phyloP scores from a whole-genome alignment of 1,139 yeast species.

The Pichia sp. region DNA sequence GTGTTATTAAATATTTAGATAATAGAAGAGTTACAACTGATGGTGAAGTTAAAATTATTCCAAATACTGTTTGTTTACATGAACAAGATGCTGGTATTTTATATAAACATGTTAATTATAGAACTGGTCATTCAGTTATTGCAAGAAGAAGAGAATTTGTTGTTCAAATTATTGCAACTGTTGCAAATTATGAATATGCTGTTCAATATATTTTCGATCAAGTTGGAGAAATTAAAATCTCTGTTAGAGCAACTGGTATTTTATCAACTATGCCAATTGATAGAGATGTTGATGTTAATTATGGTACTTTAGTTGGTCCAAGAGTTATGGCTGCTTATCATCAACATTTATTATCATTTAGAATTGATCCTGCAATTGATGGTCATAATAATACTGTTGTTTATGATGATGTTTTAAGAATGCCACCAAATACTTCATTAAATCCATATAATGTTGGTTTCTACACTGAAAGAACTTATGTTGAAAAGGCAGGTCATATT shows the following conservation, averaged over 20 bases:
- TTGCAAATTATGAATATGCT: slow-evolving; percentile 85
- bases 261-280: slow-evolving; percentile 81
- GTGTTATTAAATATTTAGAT: slow-evolving; percentile 76
- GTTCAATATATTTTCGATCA: slow-evolving; percentile 72
- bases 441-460: slow-evolving; percentile 78
- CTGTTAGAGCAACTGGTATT: slow-evolving; percentile 86
- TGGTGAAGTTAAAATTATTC: slow-evolving; percentile 61
- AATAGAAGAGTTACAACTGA: slow-evolving; percentile 52
- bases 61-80: slow-evolving; percentile 81
- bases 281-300: slow-evolving; percentile 55
- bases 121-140: slow-evolving; percentile 67
- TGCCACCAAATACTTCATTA: slow-evolving; percentile 48
- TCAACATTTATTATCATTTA: slow-evolving; percentile 78
- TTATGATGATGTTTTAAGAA: slow-evolving; percentile 65
- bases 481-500: slow-evolving; percentile 67
- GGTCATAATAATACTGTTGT: slow-evolving; percentile 78
- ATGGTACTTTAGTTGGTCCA: slow-evolving; percentile 84
- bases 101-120: slow-evolving; percentile 80
- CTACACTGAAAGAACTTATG: slow-evolving; percentile 53
- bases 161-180: slow-evolving; percentile 82
- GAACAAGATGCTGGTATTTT: slow-evolving; percentile 82
- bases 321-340: slow-evolving; percentile 85
- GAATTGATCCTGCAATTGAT: slow-evolving; percentile 84
- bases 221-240: slow-evolving; percentile 78
- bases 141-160: slow-evolving; percentile 84